These are phyloP conservation scores for Orobanche coerulescens DNA, from an alignment of 257 asterid genomes.

Conservation along the genomic window DNA sequence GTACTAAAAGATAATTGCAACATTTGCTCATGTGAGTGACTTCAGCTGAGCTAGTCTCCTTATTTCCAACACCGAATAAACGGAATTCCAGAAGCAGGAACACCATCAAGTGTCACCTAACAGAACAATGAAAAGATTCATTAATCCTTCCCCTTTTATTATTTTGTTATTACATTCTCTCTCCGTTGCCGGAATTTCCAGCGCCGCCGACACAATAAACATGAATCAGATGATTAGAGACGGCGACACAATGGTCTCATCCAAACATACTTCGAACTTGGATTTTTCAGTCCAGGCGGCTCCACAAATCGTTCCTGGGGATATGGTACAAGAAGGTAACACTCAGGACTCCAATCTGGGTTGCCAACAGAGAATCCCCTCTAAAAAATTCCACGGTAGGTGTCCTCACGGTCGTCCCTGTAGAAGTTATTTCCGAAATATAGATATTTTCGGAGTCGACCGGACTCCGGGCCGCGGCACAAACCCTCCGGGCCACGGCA, in stretches of 20 bases:
- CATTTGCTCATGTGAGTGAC: too few relatives aligned
- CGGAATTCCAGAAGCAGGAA: too few relatives aligned
- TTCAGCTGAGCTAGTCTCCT: too few relatives aligned
- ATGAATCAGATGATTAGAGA: neutral
- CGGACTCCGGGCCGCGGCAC: too few relatives aligned
- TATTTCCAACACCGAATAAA: too few relatives aligned
- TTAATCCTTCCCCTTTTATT: neutral
- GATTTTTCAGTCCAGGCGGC: neutral
- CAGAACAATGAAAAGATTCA: too few relatives aligned
- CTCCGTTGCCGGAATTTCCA: neutral
- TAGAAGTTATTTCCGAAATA: too few relatives aligned
- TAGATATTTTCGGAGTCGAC: too few relatives aligned
- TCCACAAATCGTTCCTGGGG: neutral
- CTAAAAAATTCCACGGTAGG: neutral
- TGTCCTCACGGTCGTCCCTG: slow-evolving; percentile 14
- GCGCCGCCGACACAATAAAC: neutral
- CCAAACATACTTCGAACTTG: neutral
- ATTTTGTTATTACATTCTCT: too few relatives aligned
- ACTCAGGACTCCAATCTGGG: neutral
- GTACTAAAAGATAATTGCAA: too few relatives aligned
- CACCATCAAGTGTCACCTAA: too few relatives aligned
- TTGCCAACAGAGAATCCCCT: slow-evolving; percentile 25
- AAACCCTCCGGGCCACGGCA: too few relatives aligned
- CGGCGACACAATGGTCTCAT: slow-evolving; percentile 9
- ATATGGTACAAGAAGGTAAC: slow-evolving; percentile 3